Evolutionary conservation across 1,284 basidiomycete genomes (phyloP).

Genomic region (Psilocybe mexicana): DNA sequence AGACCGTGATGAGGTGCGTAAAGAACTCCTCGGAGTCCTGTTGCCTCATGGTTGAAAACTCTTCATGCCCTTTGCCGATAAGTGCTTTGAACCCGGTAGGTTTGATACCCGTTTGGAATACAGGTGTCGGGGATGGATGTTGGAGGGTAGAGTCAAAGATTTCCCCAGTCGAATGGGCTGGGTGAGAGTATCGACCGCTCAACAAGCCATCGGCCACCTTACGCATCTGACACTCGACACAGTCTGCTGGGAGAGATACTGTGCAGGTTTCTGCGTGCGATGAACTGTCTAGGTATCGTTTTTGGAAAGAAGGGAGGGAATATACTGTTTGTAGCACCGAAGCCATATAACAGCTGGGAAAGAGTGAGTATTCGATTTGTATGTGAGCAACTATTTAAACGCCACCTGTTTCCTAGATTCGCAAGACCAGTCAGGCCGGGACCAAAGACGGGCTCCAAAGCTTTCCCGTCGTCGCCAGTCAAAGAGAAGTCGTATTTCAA

Average conservation of each 20-base stretch:
- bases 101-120: constrained; percentile 87
- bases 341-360: constrained; percentile 90
- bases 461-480: constrained; percentile 87
- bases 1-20: constrained; percentile 71
- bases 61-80: constrained; percentile 90
- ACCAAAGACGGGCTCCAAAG: constrained; percentile 88
- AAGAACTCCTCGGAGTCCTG: constrained; percentile 98
- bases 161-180: constrained; percentile 29
- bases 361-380: neutral
- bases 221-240: constrained; percentile 93
- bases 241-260: constrained; percentile 75
- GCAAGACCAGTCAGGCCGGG: constrained; percentile 86
- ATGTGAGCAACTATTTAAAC: neutral
- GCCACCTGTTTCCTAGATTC: constrained; percentile 92
- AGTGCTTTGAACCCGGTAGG: constrained; percentile 89
- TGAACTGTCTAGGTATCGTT: constrained; percentile 61
- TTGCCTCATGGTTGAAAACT: constrained; percentile 96
- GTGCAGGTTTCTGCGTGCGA: constrained; percentile 68
- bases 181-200: constrained; percentile 88
- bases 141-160: constrained; percentile 13
- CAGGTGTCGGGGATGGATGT: constrained; percentile 42
- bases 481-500: constrained; percentile 94
- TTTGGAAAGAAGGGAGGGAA: constrained; percentile 76
- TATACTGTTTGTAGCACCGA: constrained; percentile 91
- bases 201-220: constrained; percentile 93